Base-by-base conservation (phyloP, 2,329 filamentous ascomycete species). In the Cladophialophora chaetospira region DNA sequence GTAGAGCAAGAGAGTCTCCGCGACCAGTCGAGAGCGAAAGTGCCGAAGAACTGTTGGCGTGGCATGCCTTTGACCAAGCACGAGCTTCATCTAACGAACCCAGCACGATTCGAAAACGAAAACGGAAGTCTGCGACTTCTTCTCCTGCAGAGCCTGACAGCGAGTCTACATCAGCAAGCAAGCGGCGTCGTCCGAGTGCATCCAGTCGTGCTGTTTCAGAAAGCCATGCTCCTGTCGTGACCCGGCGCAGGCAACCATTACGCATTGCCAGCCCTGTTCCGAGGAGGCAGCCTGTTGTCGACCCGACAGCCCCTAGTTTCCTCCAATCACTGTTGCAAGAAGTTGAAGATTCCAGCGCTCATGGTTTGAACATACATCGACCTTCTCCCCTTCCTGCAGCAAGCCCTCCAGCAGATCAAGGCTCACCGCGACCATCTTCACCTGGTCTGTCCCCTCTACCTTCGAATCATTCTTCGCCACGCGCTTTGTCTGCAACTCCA, bases 61-160 rank as follows among this genome's bases (percentile, higher is more conserved):
- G 93, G 94, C 90, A 91, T 61, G 91, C 89, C 17, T 87, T 97
- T 61, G 92, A 97, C 65, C 89, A 87, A 70, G 91, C 89, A 40
- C 83, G 90, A 62, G 87, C 92, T 59, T 81, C 83, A 15, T 82
- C 88, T 62, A 79, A 77, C 60, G 72, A 79, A 19, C 70, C 75
- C 62, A 61, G 49, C 28, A 68, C 72, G 45, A 72, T 79, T 46
- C 79, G 74, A 61, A 76, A 78, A 49, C 85, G 89, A 57, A 91
- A 96, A 75, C 85, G 91, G 50, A 94, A 91, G 69, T 95, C 91
- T 3, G 77, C 82, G 1, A 88, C 87, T 10, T 82, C 82, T 9
- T 92, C 90, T 5, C 88, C 88, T 2, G 78, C 78, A 4, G 88
- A 91, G 63, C 79, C 83, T 3, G 77, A 80, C 26, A 50, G 40